A percentile compares a stretch with the other conserved stretches of the same genome.
Evolutionary conservation across 208 protist genomes (phyloP).

Genomic region (Vickermania spadyakhi): DNA sequence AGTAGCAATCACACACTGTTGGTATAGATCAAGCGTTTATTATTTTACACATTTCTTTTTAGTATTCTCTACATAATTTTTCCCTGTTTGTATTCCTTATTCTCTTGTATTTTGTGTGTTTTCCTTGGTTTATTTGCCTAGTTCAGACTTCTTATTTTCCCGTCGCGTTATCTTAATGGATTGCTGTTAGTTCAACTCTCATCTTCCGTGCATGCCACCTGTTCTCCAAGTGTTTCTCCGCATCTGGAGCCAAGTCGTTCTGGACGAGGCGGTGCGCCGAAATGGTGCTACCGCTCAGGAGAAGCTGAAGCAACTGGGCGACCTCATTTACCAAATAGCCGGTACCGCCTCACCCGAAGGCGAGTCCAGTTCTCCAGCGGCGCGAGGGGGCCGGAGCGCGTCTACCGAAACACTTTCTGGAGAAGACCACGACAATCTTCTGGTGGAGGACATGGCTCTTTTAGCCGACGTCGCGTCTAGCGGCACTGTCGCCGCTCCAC

Average conservation of each 20-base stretch:
- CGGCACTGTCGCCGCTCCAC: background rate
- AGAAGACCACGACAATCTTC: background rate
- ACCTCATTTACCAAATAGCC: background rate
- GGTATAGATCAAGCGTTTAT: too few species aligned
- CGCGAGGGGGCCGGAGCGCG: background rate
- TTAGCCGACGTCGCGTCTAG: background rate
- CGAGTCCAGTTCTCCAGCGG: background rate
- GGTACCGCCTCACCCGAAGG: too few species aligned
- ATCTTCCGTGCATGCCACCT: background rate
- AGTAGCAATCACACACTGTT: too few species aligned
- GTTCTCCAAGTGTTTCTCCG: conserved; percentile 1
- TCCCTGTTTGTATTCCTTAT: too few species aligned
- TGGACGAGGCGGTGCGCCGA: background rate
- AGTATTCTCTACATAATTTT: too few species aligned
- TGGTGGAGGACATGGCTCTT: background rate
- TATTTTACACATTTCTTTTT: too few species aligned
- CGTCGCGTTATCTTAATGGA: too few species aligned
- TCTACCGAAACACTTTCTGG: background rate
- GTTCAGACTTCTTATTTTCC: too few species aligned
- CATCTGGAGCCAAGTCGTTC: background rate
- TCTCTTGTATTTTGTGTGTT: too few species aligned
- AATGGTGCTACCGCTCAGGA: background rate
- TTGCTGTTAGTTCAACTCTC: conserved; percentile 1
- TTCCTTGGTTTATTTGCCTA: too few species aligned
- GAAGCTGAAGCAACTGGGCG: background rate